Conservation (phyloP, 1,284 basidiomycete species). For the Rhizoctonia solani region DNA sequence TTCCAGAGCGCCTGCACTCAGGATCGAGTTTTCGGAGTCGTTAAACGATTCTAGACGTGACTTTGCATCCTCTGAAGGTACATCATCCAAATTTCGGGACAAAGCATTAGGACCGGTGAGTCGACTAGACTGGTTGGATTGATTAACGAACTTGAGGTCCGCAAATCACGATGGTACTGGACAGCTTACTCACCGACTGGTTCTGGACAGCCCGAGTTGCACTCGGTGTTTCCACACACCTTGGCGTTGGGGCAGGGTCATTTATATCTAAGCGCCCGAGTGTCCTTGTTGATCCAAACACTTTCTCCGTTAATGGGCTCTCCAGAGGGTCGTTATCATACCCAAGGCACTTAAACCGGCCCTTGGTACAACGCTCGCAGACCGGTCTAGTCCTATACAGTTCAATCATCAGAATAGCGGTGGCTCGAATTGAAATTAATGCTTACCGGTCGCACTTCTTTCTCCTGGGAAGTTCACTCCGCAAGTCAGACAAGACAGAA, state of each 20-base stretch:
- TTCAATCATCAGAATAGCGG: too few relatives aligned
- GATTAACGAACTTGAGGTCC: too few relatives aligned
- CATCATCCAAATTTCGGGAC: too few relatives aligned
- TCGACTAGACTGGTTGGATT: too few relatives aligned
- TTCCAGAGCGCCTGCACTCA: neutral
- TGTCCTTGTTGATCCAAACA: neutral
- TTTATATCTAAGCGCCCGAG: neutral
- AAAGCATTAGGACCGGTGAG: too few relatives aligned
- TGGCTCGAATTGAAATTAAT: too few relatives aligned
- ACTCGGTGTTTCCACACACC: too few relatives aligned
- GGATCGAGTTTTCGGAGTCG: neutral
- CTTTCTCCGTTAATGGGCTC: neutral
- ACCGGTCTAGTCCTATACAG: neutral
- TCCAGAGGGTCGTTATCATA: neutral
- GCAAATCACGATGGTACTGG: too few relatives aligned
- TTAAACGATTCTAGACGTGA: neutral
- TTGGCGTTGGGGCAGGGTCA: neutral
- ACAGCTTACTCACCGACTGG: too few relatives aligned
- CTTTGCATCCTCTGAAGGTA: neutral
- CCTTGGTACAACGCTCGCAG: slow-evolving; percentile 6
- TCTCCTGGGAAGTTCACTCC: neutral
- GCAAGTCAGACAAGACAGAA: neutral
- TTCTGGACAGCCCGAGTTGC: too few relatives aligned
- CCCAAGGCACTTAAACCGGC: slow-evolving; percentile 5
- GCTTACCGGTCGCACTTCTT: slow-evolving; percentile 32